phyloP scores from a whole-genome alignment of 441 rosid genomes.

The Theobroma grandiflorum region DNA sequence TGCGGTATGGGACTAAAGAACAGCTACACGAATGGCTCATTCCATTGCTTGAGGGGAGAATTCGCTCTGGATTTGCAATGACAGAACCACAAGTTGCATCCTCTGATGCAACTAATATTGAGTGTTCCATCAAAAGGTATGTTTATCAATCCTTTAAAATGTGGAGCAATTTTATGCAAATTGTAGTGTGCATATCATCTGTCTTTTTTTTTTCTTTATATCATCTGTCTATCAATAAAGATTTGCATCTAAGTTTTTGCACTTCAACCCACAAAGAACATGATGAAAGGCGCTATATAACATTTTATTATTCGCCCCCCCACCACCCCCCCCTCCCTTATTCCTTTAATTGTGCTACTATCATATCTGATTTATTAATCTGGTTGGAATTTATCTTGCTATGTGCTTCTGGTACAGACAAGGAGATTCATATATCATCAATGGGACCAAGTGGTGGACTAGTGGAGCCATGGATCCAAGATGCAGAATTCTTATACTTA shows the following conservation, averaged over 20 bases:
- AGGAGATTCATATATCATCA: constrained; percentile 84
- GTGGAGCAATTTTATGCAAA: neutral
- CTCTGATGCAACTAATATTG: constrained; percentile 97
- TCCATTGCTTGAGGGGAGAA: constrained; percentile 92
- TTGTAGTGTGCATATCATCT: neutral
- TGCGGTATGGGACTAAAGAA: constrained; percentile 92
- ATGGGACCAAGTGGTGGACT: constrained; percentile 99
- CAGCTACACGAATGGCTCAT: constrained; percentile 91
- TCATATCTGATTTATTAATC: constrained; percentile 14
- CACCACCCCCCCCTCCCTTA: neutral
- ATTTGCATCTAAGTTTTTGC: neutral
- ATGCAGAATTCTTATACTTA: constrained; percentile 89
- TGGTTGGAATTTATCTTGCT: constrained; percentile 16
- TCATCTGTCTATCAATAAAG: constrained; percentile 3
- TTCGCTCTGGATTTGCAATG: constrained; percentile 99
- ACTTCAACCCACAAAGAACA: neutral
- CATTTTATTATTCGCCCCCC: constrained; percentile 17
- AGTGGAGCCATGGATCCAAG: constrained; percentile 99
- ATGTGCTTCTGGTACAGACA: constrained; percentile 53
- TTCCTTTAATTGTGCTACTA: neutral
- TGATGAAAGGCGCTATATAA: neutral
- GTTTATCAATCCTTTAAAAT: neutral
- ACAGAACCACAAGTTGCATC: constrained; percentile 99
- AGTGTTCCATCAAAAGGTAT: constrained; percentile 92
- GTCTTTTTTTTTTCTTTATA: neutral